These are phyloP conservation scores for Asterochloris sp. DNA, from an alignment of 139 green algal species.

Conservation along the genomic window DNA sequence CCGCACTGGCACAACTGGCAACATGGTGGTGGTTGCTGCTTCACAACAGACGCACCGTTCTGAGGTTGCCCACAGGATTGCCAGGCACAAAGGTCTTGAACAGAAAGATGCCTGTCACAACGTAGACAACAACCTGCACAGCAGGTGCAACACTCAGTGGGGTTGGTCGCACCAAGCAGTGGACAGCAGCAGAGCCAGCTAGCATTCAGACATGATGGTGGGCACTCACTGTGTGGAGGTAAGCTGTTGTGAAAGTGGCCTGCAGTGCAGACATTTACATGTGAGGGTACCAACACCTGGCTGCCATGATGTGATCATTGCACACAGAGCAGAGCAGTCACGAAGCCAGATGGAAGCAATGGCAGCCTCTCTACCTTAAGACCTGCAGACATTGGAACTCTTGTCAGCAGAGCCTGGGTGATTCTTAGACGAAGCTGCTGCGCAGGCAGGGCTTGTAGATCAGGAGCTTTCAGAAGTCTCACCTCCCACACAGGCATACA, in stretches of 20 bases:
- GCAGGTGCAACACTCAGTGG: not conserved
- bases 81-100: slow-evolving; percentile 16
- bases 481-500: too few species aligned
- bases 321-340: not conserved
- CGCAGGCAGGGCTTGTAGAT: too few species aligned
- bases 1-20: too few species aligned
- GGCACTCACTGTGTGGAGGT: not conserved
- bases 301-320: not conserved
- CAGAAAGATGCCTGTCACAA: slow-evolving; percentile 11
- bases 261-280: not conserved
- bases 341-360: not conserved
- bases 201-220: not conserved
- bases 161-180: slow-evolving; percentile 1
- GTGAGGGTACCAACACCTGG: not conserved
- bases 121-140: slow-evolving; percentile 4
- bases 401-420: too few species aligned
- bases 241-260: slow-evolving; percentile 1
- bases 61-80: not conserved
- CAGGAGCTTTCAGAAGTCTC: too few species aligned
- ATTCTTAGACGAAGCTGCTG: too few species aligned
- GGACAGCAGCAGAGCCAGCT: not conserved
- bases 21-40: too few species aligned
- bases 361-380: too few species aligned
- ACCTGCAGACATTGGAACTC: too few species aligned
- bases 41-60: not conserved